phyloP scores from a whole-genome alignment of 345 rosid genomes.

The Euclidium syriacum region DNA sequence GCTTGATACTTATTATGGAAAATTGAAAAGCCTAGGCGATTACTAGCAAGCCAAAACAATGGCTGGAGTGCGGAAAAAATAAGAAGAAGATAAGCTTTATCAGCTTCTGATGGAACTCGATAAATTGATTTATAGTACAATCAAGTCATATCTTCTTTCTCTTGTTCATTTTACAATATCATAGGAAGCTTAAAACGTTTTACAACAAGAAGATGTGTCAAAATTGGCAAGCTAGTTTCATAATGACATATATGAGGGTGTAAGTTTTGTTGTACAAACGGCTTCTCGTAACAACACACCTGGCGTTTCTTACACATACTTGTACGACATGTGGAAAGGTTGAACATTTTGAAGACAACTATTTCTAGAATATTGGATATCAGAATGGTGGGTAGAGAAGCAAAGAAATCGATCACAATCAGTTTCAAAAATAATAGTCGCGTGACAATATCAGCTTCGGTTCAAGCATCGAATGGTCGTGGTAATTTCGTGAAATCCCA shows the following conservation, averaged over 20 bases:
- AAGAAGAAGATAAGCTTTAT: neutral
- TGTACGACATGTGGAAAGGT: fast-evolving
- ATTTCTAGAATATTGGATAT: neutral
- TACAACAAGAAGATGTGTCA: neutral
- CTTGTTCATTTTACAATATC: neutral
- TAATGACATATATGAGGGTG: neutral
- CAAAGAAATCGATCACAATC: too few relatives aligned
- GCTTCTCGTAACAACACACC: fast-evolving
- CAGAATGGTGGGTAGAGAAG: neutral
- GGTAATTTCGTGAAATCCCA: too few relatives aligned
- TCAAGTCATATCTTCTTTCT: neutral
- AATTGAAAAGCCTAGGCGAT: neutral
- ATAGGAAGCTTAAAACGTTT: neutral
- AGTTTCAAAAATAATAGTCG: too few relatives aligned
- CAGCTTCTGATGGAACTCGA: neutral
- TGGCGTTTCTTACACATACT: too few relatives aligned
- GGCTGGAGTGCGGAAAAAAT: neutral
- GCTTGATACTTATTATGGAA: neutral
- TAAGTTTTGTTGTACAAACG: neutral
- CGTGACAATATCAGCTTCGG: too few relatives aligned
- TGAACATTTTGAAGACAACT: neutral
- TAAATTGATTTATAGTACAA: neutral
- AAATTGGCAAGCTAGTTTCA: neutral
- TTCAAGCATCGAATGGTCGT: too few relatives aligned
- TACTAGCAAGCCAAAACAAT: neutral